Evolutionary conservation across 2,329 filamentous ascomycete genomes (phyloP).

Genomic region (Sclerotinia spermophila): DNA sequence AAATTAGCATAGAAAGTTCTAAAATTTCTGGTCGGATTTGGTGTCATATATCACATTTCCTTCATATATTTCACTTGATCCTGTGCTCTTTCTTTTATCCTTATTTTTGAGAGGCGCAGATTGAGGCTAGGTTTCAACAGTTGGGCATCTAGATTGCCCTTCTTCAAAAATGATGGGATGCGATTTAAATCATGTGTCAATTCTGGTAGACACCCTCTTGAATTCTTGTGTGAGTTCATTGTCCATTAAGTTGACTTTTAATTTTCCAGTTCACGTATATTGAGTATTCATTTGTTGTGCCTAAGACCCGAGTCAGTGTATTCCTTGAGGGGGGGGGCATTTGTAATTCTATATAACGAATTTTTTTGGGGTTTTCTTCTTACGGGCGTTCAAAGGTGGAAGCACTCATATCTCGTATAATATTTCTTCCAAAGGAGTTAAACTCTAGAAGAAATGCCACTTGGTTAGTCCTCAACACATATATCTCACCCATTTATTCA

Average conservation of each 20-base stretch:
- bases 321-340: too few species aligned
- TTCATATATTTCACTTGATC: background rate
- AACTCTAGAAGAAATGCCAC: background rate
- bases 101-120: background rate
- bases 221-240: background rate
- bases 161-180: background rate
- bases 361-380: background rate
- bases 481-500: background rate
- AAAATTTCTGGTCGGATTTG: background rate
- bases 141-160: background rate
- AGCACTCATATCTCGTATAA: background rate
- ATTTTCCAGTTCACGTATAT: background rate
- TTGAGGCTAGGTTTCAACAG: background rate
- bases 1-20: background rate
- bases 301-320: background rate
- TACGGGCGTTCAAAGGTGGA: background rate
- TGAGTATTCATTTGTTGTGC: background rate
- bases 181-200: background rate
- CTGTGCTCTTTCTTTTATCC: background rate
- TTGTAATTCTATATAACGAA: background rate
- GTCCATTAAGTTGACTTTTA: too few species aligned
- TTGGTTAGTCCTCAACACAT: background rate
- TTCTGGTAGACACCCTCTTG: background rate
- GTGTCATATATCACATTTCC: background rate
- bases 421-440: background rate